Percentiles rank a stretch among this genome's conserved stretches.
These are phyloP conservation scores for Bipolaris bicolor DNA, from an alignment of 2,329 filamentous ascomycete species.

Conservation along the genomic window DNA sequence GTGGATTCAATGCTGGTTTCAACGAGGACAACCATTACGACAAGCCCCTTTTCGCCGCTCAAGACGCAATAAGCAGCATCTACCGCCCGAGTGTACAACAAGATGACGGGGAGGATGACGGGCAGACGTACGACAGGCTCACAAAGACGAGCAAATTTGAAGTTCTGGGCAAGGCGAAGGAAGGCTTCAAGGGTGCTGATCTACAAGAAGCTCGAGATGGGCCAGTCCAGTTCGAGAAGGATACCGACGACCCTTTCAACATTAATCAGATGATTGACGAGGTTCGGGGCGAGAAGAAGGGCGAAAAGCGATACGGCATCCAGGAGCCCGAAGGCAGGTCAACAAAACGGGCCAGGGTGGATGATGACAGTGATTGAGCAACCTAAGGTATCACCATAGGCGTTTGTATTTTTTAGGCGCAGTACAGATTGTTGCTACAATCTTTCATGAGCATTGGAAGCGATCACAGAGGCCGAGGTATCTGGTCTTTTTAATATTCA, in stretches of 20 bases:
- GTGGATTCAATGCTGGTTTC: conserved; percentile 88
- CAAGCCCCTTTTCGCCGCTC: conserved; percentile 93
- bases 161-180: conserved; percentile 77
- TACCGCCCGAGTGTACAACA: conserved; percentile 79
- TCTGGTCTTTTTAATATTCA: not conserved
- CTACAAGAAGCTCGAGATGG: conserved; percentile 86
- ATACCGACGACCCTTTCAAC: conserved; percentile 84
- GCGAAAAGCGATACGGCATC: conserved; percentile 77
- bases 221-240: conserved; percentile 96
- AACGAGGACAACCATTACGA: conserved; percentile 98
- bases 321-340: conserved; percentile 64
- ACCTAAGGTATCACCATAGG: not conserved
- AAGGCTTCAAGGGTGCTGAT: conserved; percentile 86
- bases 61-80: conserved; percentile 92
- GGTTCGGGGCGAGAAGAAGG: conserved; percentile 64
- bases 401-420: conserved; percentile 12
- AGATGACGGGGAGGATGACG: conserved; percentile 77
- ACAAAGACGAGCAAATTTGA: conserved; percentile 87
- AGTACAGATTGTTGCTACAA: conserved; percentile 1
- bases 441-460: conserved; percentile 9
- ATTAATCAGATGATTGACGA: conserved; percentile 93
- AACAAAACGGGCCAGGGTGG: conserved; percentile 76
- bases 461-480: not conserved
- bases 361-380: conserved; percentile 65
- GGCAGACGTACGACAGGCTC: conserved; percentile 84